These are phyloP conservation scores for Solanum clarkiae DNA, from an alignment of 257 asterid genomes.

Conservation along the genomic window DNA sequence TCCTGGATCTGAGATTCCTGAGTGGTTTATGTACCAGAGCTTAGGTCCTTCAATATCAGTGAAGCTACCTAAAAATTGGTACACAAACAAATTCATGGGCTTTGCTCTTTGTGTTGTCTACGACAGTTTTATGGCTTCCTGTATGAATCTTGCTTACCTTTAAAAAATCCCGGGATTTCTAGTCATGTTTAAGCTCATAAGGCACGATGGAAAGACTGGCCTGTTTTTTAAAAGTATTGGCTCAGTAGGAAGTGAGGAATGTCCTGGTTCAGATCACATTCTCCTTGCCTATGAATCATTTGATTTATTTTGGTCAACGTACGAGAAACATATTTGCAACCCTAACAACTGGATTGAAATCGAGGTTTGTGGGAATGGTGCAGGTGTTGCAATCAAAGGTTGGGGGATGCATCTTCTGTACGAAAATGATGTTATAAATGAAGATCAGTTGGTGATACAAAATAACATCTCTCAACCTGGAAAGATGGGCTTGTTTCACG, in stretches of 20 bases:
- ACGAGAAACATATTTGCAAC: too few species aligned
- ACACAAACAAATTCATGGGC: background rate
- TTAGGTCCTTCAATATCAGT: background rate
- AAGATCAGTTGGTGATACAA: background rate
- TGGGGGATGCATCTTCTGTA: background rate
- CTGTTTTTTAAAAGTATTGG: background rate
- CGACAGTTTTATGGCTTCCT: background rate
- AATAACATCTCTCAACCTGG: background rate
- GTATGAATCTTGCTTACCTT: background rate
- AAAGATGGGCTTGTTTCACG: background rate
- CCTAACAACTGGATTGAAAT: background rate
- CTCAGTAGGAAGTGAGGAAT: too few species aligned
- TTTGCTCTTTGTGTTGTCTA: background rate
- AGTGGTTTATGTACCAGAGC: background rate
- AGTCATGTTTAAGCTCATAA: background rate
- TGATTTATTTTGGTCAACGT: too few species aligned
- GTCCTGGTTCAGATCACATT: background rate
- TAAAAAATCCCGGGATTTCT: background rate
- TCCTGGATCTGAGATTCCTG: conserved; percentile 3
- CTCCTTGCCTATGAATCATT: background rate
- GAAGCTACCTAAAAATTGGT: background rate
- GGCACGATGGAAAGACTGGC: background rate
- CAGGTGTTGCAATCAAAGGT: background rate
- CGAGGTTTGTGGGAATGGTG: background rate
- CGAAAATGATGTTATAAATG: background rate